These are phyloP conservation scores for Cudoniella acicularis DNA, from an alignment of 495 filamentous ascomycete genomes.

Conservation along the genomic window DNA sequence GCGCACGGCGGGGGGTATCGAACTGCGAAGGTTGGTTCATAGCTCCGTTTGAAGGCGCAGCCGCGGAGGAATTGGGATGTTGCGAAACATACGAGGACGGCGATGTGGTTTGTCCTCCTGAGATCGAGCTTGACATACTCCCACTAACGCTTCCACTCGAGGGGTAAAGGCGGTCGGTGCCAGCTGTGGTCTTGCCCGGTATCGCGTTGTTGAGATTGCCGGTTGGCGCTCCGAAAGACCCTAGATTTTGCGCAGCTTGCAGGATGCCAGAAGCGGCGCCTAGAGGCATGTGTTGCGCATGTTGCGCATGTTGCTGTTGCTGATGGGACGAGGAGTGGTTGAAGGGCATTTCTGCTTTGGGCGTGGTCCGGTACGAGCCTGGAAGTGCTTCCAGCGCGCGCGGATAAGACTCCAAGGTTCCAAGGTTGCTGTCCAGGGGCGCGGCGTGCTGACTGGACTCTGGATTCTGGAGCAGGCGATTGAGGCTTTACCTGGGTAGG, in stretches of 20 bases:
- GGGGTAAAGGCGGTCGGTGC: constrained; percentile 31
- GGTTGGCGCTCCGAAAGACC: constrained; percentile 44
- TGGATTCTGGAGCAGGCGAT: no score
- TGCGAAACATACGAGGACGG: constrained; percentile 9
- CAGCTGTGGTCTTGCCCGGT: constrained; percentile 31
- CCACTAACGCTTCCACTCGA: constrained; percentile 16
- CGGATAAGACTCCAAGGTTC: no score
- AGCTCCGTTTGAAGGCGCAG: constrained; percentile 12
- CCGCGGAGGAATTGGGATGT: constrained; percentile 13
- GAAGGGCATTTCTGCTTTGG: constrained; percentile 11
- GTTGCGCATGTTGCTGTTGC: constrained; percentile 5
- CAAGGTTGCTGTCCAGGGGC: no score
- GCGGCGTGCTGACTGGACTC: no score
- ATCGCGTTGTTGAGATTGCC: constrained; percentile 34
- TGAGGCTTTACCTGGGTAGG: no score
- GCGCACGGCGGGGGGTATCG: constrained; percentile 51
- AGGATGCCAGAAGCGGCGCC: constrained; percentile 28
- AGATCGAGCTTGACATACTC: constrained; percentile 10
- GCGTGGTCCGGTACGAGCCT: no score
- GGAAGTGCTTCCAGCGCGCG: no score
- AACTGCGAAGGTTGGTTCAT: constrained; percentile 47
- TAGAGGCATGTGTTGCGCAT: constrained; percentile 12
- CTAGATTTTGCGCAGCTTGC: constrained; percentile 42
- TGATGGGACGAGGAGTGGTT: constrained; percentile 16
- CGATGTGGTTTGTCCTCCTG: constrained; percentile 14